phyloP scores from a whole-genome alignment of 768 basidiomycete species.

The Boletus edulis region DNA sequence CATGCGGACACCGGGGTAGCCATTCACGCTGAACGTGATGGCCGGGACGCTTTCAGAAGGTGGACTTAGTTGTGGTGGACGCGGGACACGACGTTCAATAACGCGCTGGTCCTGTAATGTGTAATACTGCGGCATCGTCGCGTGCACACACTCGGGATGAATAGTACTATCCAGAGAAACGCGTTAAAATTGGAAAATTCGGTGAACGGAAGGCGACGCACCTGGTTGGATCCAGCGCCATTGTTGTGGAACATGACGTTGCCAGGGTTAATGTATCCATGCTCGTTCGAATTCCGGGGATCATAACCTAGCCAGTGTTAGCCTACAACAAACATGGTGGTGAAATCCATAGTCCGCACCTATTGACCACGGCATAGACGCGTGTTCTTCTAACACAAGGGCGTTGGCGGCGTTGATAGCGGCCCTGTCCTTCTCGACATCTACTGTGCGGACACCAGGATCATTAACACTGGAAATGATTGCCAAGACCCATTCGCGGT shows the following conservation, averaged over 20 bases:
- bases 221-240: slow-evolving; percentile 2
- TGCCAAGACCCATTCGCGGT: no score
- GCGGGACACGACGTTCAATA: slow-evolving; percentile 22
- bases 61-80: slow-evolving; percentile 9
- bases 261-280: background rate
- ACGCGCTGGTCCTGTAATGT: slow-evolving; percentile 14
- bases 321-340: no score
- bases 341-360: no score
- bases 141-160: slow-evolving; percentile 16
- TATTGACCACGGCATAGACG: no score
- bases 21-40: slow-evolving; percentile 16
- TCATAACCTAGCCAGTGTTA: no score
- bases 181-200: background rate
- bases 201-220: background rate
- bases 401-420: no score
- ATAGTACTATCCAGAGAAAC: slow-evolving; percentile 12
- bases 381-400: no score
- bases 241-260: background rate
- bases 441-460: no score
- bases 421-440: no score
- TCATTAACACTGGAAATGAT: no score
- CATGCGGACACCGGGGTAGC: slow-evolving; percentile 20
- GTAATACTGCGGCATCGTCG: slow-evolving; percentile 19
- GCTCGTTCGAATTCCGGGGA: no score
- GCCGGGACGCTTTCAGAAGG: slow-evolving; percentile 10